Base-by-base conservation (phyloP, 2,329 filamentous ascomycete species). In the Aspergillus ochraceoroseus region DNA sequence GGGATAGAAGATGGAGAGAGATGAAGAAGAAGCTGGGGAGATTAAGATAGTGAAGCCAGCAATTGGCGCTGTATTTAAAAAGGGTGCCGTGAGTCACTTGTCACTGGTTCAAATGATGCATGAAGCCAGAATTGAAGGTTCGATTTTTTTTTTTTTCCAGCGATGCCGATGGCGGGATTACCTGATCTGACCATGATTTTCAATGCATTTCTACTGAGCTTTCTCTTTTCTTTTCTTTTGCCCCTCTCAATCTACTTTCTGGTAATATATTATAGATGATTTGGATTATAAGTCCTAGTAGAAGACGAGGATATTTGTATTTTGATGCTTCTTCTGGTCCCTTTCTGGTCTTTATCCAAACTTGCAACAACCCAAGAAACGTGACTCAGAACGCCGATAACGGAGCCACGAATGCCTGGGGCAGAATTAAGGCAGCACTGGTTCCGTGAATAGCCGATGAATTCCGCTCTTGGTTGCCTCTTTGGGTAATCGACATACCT, bases 41-140 rank as follows among this genome's bases (percentile, higher is more conserved):
- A 28, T 19, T 19, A 43, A 38, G 35, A 39, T 15, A 26, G n/a
- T 23, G 27, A 39, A 43, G 37, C 32, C 35, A 41, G 33, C 38
- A 47, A 44, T 41, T 32, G 25, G 20, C 27, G 17, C 22, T 41
- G 15, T 22, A 39, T 43, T 43, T 35, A 32, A 39, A 43, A 43
- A 15, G 33, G n/a, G n/a, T n/a, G 20, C 7, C 26, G 35, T 43
- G 41, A 43, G 41, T 43, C 41, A 43, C 41, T 43, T 14, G 41
- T 43, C 30, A 33, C 22, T 33, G 6, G 17, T 38, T 14, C 20
- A 9, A n/a, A 22, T 22, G 20, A 22, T 9, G 20, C n/a, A 22
- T 22, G 20, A 22, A 22, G 17, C 17, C 31, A 17, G 3, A 31
- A 20, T n/a, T n/a, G 18, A 22, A 37, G 14, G 19, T 6, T 15